Evolutionary conservation across 2,329 filamentous ascomycete genomes (phyloP).

Genomic region (Sclerotinia nivalis): DNA sequence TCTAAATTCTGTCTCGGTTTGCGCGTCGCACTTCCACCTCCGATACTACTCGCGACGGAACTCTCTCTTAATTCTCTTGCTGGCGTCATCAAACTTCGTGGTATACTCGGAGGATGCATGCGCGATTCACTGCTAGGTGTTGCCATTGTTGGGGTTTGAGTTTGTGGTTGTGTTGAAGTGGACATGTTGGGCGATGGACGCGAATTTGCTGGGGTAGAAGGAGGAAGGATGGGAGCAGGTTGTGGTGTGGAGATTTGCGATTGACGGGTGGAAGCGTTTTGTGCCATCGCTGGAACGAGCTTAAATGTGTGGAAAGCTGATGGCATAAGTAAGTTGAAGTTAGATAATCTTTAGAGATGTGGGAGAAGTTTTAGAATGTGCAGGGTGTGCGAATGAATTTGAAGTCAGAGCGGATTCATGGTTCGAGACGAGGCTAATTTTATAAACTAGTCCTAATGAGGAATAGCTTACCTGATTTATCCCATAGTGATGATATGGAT

Average conservation of each 20-base stretch:
- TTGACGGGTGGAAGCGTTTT: slow-evolving; percentile 26
- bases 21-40: slow-evolving; percentile 37
- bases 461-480: neutral
- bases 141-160: slow-evolving; percentile 28
- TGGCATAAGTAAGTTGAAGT: slow-evolving; percentile 28
- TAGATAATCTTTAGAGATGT: neutral
- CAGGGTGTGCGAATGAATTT: slow-evolving; percentile 17
- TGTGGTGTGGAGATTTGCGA: slow-evolving; percentile 25
- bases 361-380: slow-evolving; percentile 17
- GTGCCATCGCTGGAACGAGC: slow-evolving; percentile 39
- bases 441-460: neutral
- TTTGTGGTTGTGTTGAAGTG: slow-evolving; percentile 28
- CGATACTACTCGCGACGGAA: slow-evolving; percentile 36
- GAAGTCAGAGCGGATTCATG: slow-evolving; percentile 12
- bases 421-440: slow-evolving; percentile 22
- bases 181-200: slow-evolving; percentile 25
- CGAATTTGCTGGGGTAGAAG: slow-evolving; percentile 35
- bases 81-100: slow-evolving; percentile 38
- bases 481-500: neutral
- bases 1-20: slow-evolving; percentile 42
- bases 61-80: slow-evolving; percentile 39
- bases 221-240: slow-evolving; percentile 35
- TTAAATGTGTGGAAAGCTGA: slow-evolving; percentile 41
- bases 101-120: slow-evolving; percentile 40
- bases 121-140: slow-evolving; percentile 36